These are phyloP conservation scores for Lepiota brunneoincarnata DNA, from an alignment of 768 basidiomycete genomes.

Conservation along the genomic window DNA sequence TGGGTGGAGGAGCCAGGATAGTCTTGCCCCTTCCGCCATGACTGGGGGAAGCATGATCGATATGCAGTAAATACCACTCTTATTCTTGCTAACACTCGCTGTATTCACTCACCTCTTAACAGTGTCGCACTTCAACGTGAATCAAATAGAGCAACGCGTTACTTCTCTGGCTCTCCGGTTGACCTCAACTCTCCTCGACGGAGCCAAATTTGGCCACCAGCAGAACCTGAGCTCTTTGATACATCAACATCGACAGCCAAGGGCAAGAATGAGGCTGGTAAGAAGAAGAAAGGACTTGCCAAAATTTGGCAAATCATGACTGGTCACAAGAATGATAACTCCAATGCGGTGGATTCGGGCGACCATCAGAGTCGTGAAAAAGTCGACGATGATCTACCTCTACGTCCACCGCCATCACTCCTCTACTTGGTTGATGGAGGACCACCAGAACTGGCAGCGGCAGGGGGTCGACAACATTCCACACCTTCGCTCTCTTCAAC, in stretches of 20 bases:
- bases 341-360: constrained; percentile 26
- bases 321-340: constrained; percentile 39
- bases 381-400: constrained; percentile 67
- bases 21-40: constrained; percentile 75
- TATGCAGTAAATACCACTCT: constrained; percentile 71
- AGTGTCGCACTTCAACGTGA: constrained; percentile 82
- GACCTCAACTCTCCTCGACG: constrained; percentile 41
- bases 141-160: constrained; percentile 30
- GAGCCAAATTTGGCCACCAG: constrained; percentile 52
- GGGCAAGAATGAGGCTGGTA: constrained; percentile 49
- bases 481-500: constrained; percentile 65
- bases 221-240: constrained; percentile 28
- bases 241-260: constrained; percentile 22
- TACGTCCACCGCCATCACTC: constrained; percentile 88
- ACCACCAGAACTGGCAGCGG: constrained; percentile 39
- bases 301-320: constrained; percentile 84
- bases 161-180: constrained; percentile 24
- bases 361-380: constrained; percentile 35
- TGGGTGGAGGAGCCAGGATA: constrained; percentile 79
- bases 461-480: constrained; percentile 57
- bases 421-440: constrained; percentile 79
- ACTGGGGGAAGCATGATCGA: constrained; percentile 85
- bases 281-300: constrained; percentile 74
- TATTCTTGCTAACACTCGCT: constrained; percentile 1
- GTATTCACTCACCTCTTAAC: constrained; percentile 13